Evolutionary conservation across 129 eudicot genomes (phyloP).

Genomic region (Dittrichia graveolens): DNA sequence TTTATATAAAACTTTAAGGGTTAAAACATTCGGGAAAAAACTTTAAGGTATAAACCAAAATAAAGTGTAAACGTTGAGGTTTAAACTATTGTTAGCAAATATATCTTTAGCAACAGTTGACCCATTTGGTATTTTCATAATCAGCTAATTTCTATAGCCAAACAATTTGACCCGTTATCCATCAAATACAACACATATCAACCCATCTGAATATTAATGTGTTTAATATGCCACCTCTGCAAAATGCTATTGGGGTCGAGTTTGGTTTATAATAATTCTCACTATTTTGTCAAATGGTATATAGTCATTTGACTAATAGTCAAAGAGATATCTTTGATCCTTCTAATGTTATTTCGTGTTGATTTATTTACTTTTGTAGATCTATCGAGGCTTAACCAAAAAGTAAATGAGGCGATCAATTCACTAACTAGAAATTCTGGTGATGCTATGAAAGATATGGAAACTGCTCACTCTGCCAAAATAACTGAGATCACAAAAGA

Average conservation of each 20-base stretch:
- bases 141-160: neutral
- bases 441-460: constrained; percentile 44
- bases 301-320: neutral
- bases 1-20: no score
- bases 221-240: neutral
- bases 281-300: neutral
- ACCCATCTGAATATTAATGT: neutral
- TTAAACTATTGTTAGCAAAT: no score
- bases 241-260: no score
- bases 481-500: constrained; percentile 52
- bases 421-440: constrained; percentile 41
- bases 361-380: constrained; percentile 30
- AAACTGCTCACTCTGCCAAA: constrained; percentile 44
- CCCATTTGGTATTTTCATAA: neutral
- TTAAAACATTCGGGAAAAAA: no score
- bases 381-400: constrained; percentile 37
- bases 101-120: neutral
- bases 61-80: neutral
- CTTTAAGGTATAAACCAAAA: no score
- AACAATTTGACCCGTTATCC: neutral
- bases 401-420: constrained; percentile 35
- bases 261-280: neutral
- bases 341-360: neutral
- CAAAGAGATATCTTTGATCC: neutral
- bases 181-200: neutral